A percentile compares a stretch with the other conserved stretches of the same genome.
phyloP scores from a whole-genome alignment of 2,329 filamentous ascomycete species.

The Tolypocladium pustulatum region DNA sequence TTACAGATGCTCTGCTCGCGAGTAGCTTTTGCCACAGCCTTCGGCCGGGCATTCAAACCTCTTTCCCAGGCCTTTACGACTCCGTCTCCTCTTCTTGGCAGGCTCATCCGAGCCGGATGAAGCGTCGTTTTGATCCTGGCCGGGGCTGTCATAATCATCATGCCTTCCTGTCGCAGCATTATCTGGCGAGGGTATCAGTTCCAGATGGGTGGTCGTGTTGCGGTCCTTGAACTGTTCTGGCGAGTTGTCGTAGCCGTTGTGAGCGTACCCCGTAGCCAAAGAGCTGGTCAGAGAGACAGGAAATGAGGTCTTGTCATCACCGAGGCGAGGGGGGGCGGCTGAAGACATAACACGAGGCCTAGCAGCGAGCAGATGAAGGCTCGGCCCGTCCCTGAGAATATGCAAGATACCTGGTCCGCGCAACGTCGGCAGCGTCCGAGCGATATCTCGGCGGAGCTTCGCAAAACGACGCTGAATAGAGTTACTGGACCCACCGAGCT shows the following conservation, averaged over 20 bases:
- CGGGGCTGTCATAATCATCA: neutral
- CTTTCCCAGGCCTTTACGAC: slow-evolving; percentile 70
- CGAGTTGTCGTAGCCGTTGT: neutral
- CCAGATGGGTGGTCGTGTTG: neutral
- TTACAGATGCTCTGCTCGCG: slow-evolving; percentile 88
- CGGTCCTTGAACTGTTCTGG: too few relatives aligned
- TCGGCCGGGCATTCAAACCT: slow-evolving; percentile 75
- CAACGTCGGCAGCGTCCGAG: neutral
- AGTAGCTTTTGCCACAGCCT: slow-evolving; percentile 92
- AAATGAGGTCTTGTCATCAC: neutral
- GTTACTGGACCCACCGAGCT: neutral
- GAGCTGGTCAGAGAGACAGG: neutral
- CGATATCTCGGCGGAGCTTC: neutral
- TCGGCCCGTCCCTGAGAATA: neutral
- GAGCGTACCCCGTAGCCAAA: neutral
- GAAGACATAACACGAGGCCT: neutral
- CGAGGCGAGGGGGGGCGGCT: neutral
- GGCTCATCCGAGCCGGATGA: slow-evolving; percentile 7
- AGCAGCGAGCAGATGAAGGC: neutral
- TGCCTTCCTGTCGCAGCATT: neutral
- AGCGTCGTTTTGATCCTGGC: slow-evolving; percentile 1
- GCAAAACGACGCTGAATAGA: neutral
- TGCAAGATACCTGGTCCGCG: neutral
- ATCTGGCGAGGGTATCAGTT: neutral
- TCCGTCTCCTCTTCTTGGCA: slow-evolving; percentile 49